A percentile compares a stretch with the other conserved stretches of the same genome.
Conservation (phyloP, 2,329 filamentous ascomycete species). For the Penicillium hordei region DNA sequence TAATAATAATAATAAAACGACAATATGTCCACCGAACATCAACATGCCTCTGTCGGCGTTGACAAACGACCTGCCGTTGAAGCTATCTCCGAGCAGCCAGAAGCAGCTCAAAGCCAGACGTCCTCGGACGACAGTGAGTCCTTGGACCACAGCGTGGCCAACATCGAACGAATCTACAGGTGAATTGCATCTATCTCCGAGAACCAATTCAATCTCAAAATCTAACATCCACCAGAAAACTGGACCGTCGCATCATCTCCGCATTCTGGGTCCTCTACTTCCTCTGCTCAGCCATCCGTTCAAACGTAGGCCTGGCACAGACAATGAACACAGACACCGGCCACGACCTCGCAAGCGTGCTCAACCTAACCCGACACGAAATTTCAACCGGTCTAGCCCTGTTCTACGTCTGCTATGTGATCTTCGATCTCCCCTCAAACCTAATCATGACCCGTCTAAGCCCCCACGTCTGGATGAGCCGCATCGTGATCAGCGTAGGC, state of each 20-base stretch:
- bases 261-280: conserved; percentile 92
- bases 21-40: conserved; percentile 14
- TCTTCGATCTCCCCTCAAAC: conserved; percentile 87
- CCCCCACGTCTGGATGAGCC: conserved; percentile 86
- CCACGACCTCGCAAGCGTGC: conserved; percentile 72
- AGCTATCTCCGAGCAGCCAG: conserved; percentile 15
- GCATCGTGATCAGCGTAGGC: conserved; percentile 84
- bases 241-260: conserved; percentile 60
- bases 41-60: neutral
- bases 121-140: conserved; percentile 23
- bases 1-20: conserved; percentile 1
- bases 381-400: conserved; percentile 80
- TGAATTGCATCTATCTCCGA: conserved; percentile 8
- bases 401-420: conserved; percentile 89
- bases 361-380: conserved; percentile 70
- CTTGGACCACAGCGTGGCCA: conserved; percentile 32
- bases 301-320: conserved; percentile 89
- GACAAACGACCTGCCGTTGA: conserved; percentile 15
- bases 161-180: conserved; percentile 43
- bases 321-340: conserved; percentile 76
- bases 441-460: conserved; percentile 82
- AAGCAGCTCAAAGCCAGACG: neutral
- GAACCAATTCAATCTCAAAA: neutral
- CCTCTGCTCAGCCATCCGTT: conserved; percentile 85
- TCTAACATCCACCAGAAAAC: conserved; percentile 44